Percentiles rank a stretch among this genome's conserved stretches.
Evolutionary conservation across 2,329 filamentous ascomycete genomes (phyloP).

Genomic region (Cercospora sojina): DNA sequence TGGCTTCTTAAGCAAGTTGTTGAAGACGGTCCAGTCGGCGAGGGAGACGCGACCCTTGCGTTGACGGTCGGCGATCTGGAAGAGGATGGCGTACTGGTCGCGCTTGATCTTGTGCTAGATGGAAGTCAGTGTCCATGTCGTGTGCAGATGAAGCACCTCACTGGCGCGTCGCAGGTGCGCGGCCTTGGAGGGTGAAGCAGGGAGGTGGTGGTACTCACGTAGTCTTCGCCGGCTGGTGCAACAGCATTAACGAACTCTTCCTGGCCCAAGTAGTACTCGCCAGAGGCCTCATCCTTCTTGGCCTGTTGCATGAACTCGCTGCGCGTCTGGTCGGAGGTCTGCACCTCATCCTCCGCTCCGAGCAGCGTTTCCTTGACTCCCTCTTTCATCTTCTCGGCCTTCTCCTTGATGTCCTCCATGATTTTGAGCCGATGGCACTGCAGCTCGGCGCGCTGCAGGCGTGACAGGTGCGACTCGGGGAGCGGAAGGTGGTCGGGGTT

Average conservation of each 20-base stretch:
- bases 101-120: slow-evolving; percentile 93
- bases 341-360: slow-evolving; percentile 1
- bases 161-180: not conserved
- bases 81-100: slow-evolving; percentile 92
- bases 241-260: slow-evolving; percentile 78
- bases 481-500: not conserved
- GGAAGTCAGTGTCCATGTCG: slow-evolving; percentile 16
- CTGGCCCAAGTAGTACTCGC: slow-evolving; percentile 75
- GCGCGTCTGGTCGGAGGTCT: not conserved
- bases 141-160: not conserved
- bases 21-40: slow-evolving; percentile 87
- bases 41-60: slow-evolving; percentile 71
- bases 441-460: slow-evolving; percentile 25
- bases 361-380: slow-evolving; percentile 8
- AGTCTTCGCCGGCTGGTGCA: slow-evolving; percentile 55
- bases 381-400: slow-evolving; percentile 9
- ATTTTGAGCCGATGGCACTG: slow-evolving; percentile 34
- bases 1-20: slow-evolving; percentile 88
- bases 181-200: not conserved
- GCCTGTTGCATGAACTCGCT: slow-evolving; percentile 71
- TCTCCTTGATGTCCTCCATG: slow-evolving; percentile 37
- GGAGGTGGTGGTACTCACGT: slow-evolving; percentile 55
- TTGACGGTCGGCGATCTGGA: slow-evolving; percentile 81
- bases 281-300: slow-evolving; percentile 68
- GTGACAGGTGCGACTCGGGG: slow-evolving; percentile 1